Evolutionary conservation across 2,329 filamentous ascomycete species (phyloP), one percentile per base, ranked within the genome.

Genomic region (Aureobasidium sp.): DNA sequence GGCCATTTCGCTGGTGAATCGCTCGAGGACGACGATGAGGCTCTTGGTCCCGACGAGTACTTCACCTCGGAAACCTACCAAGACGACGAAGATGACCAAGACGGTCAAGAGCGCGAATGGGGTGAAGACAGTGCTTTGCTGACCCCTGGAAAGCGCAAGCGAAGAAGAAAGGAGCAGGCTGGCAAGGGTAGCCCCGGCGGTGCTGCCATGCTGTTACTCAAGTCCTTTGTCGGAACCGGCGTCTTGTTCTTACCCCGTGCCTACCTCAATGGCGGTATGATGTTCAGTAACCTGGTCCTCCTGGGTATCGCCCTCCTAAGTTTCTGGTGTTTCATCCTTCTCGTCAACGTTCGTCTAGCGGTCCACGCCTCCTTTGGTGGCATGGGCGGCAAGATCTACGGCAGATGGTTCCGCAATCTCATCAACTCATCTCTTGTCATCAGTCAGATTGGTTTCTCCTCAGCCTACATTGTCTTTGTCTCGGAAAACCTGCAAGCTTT

Each of bases 61-160:
- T n/a, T n/a, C n/a, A n/a, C n/a, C n/a, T n/a, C n/a, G n/a, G n/a
- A n/a, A n/a, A n/a, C n/a, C n/a, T n/a, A n/a, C n/a, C n/a, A 83
- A 13, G 84, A 85, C 3, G 84, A 84, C 27, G 55, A 59, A 20
- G 55, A 47, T 13, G 88, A 91, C 77, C 67, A 81, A 86, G 42
- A 75, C 31, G 80, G 81, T 56, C 89, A 91, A 36, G 91, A 91
- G 47, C 84, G 88, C 69, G 92, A 95, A 71, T 91, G 92, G n/a
- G 93, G 94, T 80, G 96, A 98, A 78, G 91, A 94, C 67, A 97
- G 93, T 72, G 89, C 93, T 3, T 84, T 99, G 10, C 85, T 99
- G 67, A 92, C 85, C 16, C 86, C 87, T 7, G 85, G 84, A 15
- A 86, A 93, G 72, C 88, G 90, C 67, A 91, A 89, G 80, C 88